Evolutionary conservation across 768 basidiomycete genomes (phyloP).

Genomic region (Phlegmacium glaucopus): DNA sequence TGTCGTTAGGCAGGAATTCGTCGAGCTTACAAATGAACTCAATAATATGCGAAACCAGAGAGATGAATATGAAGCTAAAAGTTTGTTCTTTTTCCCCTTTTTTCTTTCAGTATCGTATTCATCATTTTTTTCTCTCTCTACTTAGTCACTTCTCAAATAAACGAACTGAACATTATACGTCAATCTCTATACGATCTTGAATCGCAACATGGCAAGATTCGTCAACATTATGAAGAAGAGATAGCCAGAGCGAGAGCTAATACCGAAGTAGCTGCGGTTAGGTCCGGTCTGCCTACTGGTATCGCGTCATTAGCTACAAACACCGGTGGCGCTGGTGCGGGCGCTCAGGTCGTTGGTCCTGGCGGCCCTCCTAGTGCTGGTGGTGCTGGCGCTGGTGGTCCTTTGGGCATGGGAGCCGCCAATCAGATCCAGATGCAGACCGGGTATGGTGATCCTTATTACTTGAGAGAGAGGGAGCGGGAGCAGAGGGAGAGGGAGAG

Average conservation of each 20-base stretch:
- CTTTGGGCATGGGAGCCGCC: conserved; percentile 13
- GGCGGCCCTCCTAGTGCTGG: conserved; percentile 15
- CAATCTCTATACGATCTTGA: conserved; percentile 92
- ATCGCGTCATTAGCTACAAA: conserved; percentile 18
- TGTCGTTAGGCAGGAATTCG: conserved; percentile 80
- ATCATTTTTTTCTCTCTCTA: neutral
- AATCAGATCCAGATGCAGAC: conserved; percentile 13
- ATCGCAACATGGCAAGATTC: conserved; percentile 78
- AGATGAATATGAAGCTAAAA: conserved; percentile 88
- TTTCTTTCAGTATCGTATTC: conserved; percentile 3
- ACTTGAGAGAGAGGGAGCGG: conserved; percentile 6
- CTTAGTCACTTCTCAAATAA: conserved; percentile 76
- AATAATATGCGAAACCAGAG: conserved; percentile 67
- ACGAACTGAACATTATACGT: conserved; percentile 86
- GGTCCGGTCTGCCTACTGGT: conserved; percentile 13
- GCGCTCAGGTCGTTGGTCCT: conserved; percentile 2
- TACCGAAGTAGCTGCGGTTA: conserved; percentile 39
- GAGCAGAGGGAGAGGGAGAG: conserved; percentile 13
- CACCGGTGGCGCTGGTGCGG: conserved; percentile 12
- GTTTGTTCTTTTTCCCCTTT: conserved; percentile 42
- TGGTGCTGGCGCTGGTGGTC: conserved; percentile 12
- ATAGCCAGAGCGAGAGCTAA: conserved; percentile 68
- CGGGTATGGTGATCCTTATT: conserved; percentile 6
- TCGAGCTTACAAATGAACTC: conserved; percentile 66
- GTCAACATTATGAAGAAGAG: conserved; percentile 86